A percentile compares a stretch with the other conserved stretches of the same genome.
Evolutionary conservation across 805 yeast genomes (phyloP).

Genomic region (Myxozyma neglecta): DNA sequence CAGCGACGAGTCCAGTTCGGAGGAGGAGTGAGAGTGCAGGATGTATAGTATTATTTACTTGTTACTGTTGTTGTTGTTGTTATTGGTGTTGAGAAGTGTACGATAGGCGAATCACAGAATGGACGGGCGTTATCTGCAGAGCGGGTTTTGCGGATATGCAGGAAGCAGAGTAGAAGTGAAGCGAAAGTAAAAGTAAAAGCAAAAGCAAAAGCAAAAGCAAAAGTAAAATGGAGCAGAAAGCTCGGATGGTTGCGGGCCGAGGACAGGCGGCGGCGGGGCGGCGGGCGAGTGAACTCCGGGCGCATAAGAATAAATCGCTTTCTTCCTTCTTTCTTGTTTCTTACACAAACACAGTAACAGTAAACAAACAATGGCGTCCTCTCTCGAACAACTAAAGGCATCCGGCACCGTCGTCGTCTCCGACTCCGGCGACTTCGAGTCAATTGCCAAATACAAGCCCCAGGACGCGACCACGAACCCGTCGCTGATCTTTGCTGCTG

Average conservation of each 20-base stretch:
- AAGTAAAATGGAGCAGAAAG: background rate
- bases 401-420: conserved; percentile 96
- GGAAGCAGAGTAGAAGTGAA: too few relatives aligned
- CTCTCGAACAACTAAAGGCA: conserved; percentile 90
- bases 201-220: too few relatives aligned
- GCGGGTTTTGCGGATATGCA: too few relatives aligned
- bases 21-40: conserved; percentile 21
- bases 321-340: too few relatives aligned
- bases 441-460: conserved; percentile 96
- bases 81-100: background rate
- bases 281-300: too few relatives aligned
- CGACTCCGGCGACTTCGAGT: conserved; percentile 98
- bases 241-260: conserved; percentile 5
- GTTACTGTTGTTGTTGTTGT: background rate
- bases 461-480: conserved; percentile 99
- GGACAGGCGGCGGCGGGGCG: background rate
- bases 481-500: conserved; percentile 91
- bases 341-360: too few relatives aligned
- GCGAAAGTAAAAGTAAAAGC: too few relatives aligned
- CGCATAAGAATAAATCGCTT: too few relatives aligned
- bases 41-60: background rate
- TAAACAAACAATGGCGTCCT: conserved; percentile 46
- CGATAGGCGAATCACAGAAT: background rate
- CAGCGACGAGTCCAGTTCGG: conserved; percentile 32
- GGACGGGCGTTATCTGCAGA: too few relatives aligned